Evolutionary conservation across 352 stramenopile species (phyloP).

Genomic region (Thalassiosira delicatula): DNA sequence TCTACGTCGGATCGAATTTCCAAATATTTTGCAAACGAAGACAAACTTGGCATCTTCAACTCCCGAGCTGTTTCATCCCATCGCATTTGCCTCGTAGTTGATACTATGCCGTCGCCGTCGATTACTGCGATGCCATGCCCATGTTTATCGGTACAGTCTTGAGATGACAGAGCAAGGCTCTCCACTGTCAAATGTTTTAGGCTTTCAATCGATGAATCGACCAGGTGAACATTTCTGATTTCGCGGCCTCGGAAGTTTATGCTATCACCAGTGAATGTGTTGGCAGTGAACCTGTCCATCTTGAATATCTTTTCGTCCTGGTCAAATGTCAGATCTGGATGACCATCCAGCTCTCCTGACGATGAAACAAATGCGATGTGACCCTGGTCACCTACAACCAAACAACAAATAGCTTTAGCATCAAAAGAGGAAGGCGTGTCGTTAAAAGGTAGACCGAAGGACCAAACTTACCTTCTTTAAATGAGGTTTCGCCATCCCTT

Average conservation of each 20-base stretch:
- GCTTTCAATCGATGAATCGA: constrained; percentile 53
- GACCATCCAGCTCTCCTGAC: constrained; percentile 19
- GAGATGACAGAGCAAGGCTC: constrained; percentile 36
- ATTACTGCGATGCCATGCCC: no score
- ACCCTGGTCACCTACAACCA: not conserved
- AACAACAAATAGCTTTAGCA: no score
- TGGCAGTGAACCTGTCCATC: constrained; percentile 33
- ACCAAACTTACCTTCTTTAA: no score
- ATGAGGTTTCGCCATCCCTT: no score
- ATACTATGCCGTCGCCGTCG: no score
- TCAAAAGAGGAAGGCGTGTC: no score
- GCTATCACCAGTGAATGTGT: constrained; percentile 51
- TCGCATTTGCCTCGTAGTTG: constrained; percentile 41
- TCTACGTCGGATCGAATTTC: constrained; percentile 49
- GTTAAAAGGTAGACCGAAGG: no score
- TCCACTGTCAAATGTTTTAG: constrained; percentile 63
- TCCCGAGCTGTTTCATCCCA: constrained; percentile 44
- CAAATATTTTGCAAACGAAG: constrained; percentile 32
- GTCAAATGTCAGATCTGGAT: constrained; percentile 74
- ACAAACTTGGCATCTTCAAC: constrained; percentile 41
- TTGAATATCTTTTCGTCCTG: constrained; percentile 32
- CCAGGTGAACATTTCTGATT: constrained; percentile 54
- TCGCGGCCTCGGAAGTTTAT: constrained; percentile 57
- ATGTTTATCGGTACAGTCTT: no score
- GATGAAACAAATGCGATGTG: constrained; percentile 29